Evolutionary conservation across 164 flowering plant species (phyloP).

Genomic region (grape (Vitis vinifera)): ASM3070453v1 NC_081820.1:8828501-8829000

Average conservation of each 20-base stretch:
- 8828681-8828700: too few relatives aligned
- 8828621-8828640: too few relatives aligned
- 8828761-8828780: slow-evolving; percentile 53
- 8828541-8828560: too few relatives aligned
- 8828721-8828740: too few relatives aligned
- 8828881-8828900: slow-evolving; percentile 66
- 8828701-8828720: too few relatives aligned
- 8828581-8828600: too few relatives aligned
- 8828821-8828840: slow-evolving; percentile 18
- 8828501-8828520: too few relatives aligned
- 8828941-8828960: slow-evolving; percentile 62
- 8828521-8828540: too few relatives aligned
- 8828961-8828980: slow-evolving; percentile 62
- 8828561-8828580: too few relatives aligned
- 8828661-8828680: too few relatives aligned
- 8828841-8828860: slow-evolving; percentile 74
- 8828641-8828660: too few relatives aligned
- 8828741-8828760: slow-evolving; percentile 1
- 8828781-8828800: slow-evolving; percentile 60
- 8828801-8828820: slow-evolving; percentile 52
- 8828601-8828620: too few relatives aligned
- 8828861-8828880: slow-evolving; percentile 40
- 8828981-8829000: slow-evolving; percentile 36
- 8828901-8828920: slow-evolving; percentile 54
- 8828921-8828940: slow-evolving; percentile 53